Evolutionary conservation across 2,329 filamentous ascomycete species (phyloP), one percentile per base, ranked within the genome.

Genomic region (Paecilomyces fulvus): DNA sequence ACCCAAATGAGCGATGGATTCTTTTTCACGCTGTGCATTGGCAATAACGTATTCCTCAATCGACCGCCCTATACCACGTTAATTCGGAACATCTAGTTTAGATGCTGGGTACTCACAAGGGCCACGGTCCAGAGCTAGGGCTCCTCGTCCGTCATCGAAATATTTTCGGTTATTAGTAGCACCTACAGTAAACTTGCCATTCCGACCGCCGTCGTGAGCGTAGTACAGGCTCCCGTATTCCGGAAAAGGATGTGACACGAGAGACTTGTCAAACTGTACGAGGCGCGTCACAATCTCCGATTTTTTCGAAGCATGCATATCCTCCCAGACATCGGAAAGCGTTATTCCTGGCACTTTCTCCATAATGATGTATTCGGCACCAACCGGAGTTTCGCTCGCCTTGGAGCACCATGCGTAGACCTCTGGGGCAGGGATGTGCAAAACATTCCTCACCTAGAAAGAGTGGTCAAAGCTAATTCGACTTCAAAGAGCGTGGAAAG

Each of bases 201-300:
- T 25, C 23, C 3, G 23, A 25, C 3, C 5, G 3, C 5, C 3
- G 53, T 69, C 64, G 58, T 50, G 25, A 2, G 56, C 43, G 43
- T 67, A 67, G 54, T 66, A 68, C 28, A 69, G 61, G 56, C 64
- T 64, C 9, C 66, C 63, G 12, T 69, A 67, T 58, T 68, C 60
- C 1, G 63, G 66, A 57, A 70, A 67, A 56, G 60, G 63, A 60
- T 68, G 60, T 37, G 60, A 63, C 17, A 65, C 57, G 64, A 64
- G 67, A 58, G 64, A 7, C 51, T 64, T 65, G 52, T 68, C 61
- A 10, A 67, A 61, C 14, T 56, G 56, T 59, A 62, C 65, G 49
- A 68, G 59, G 12, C 64, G 59, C 62, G 65, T 61, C 57, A 70
- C 57, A 14, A 70, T 53, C 53, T 63, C 55, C 1, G 67, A 63